Base-by-base conservation (phyloP, 495 filamentous ascomycete species). In the Penicillium egyptiacum region DNA sequence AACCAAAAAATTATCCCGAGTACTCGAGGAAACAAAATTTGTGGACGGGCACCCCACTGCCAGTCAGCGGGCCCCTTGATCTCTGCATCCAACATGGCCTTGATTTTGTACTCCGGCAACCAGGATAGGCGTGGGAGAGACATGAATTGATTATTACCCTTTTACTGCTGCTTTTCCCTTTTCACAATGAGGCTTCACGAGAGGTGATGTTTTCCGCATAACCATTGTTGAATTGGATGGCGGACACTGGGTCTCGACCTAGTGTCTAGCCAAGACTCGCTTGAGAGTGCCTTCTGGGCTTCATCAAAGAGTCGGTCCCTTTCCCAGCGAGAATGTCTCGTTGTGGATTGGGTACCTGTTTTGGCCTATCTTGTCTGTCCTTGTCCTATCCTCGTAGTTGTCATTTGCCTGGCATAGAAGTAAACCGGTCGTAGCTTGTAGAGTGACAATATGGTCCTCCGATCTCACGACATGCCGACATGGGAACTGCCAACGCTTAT, bases 131-230 rank as follows among this genome's bases (percentile, higher is more conserved):
- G 73, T 77, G 75, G 65, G 73, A 75, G 71, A 72, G 73, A 71
- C 65, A 69, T 70, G 73, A 75, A 75, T 69, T 64, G 56, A 70
- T 69, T 71, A 70, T 67, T 70, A 61, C 57, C 58, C 60, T 71
- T 68, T 63, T 67, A 63, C 61, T 59, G 63, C 69, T 69, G 57
- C 56, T 64, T 53, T 70, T 63, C 59, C 66, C 69, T 75, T 76
- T 78, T 75, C 70, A 70, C 75, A 74, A 78, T 78, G 74, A 72
- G 75, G 75, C 74, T 75, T 69, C 75, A 77, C 75, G 47, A 66
- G 66, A 61, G 72, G 75, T 77, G 75, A 71, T 74, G 70, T 69
- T 71, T 63, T 70, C 74, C 75, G 75, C 73, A 73, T 77, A 77
- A 77, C 70, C 72, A 77, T 77, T 77, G 75, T 62, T 75, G 71